Base-by-base conservation (phyloP, 2,329 filamentous ascomycete species). In the Eurotiales sp. region DNA sequence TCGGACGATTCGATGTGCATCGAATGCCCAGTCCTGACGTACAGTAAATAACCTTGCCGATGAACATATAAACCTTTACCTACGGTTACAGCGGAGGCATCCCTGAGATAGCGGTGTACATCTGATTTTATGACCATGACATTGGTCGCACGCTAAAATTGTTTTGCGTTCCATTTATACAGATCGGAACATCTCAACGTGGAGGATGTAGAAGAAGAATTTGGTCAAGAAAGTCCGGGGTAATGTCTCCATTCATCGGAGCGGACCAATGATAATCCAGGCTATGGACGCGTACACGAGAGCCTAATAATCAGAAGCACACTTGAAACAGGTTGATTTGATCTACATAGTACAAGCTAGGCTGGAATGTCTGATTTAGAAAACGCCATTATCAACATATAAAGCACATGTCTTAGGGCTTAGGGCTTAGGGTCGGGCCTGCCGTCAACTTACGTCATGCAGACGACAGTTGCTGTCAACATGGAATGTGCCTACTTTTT, bases 141-240 rank as follows among this genome's bases (percentile, higher is more conserved):
- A 43, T 29, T 43, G 40, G 8, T 43, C 40, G 15, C 40, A 43
- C n/a, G 40, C 40, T 10, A 43, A 14, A n/a, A 22, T 43, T 5
- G 40, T 25, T 43, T 43, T 43, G 19, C 40, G 23, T 19, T 42
- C 23, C 40, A 42, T 55, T 47, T 6, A 48, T 52, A 14, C 12
- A 42, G 12, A 29, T 42, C n/a, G n/a, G n/a, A n/a, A 27, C 25
- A 10, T 27, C 25, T 27, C 25, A 27, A 27, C 21, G 11, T 15
- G 1, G 40, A 22, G 23, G n/a, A 21, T 8, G 40, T 30, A 15
- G 17, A 43, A 15, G 17, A 43, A n/a, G 10, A 14, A 29, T 43
- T 29, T 44, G 25, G 23, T 29, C 17, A 2, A 30, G 5, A 27
- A 27, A 27, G 10, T 27, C 25, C 25, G 25, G 25, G 25, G 25